phyloP scores from a whole-genome alignment of 768 basidiomycete genomes.

The Rickenella mellea region DNA sequence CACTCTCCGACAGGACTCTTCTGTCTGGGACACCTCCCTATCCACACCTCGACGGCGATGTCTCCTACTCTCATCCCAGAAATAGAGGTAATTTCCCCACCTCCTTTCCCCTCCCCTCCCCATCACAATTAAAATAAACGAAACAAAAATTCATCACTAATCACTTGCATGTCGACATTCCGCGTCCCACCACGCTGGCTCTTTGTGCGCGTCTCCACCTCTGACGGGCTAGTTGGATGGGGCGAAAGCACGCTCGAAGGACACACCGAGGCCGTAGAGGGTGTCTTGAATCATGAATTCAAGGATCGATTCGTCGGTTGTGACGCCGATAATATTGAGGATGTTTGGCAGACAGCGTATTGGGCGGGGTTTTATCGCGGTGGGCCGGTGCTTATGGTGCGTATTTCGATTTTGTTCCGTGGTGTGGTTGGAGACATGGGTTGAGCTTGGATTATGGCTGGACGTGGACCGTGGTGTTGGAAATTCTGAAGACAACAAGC shows the following conservation, averaged over 20 bases:
- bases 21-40: too few species aligned
- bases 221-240: slow-evolving; percentile 59
- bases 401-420: too few species aligned
- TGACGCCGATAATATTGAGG: slow-evolving; percentile 58
- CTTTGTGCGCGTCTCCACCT: slow-evolving; percentile 61
- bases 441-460: too few species aligned
- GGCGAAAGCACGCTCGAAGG: slow-evolving; percentile 68
- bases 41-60: background rate
- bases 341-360: slow-evolving; percentile 63
- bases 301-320: slow-evolving; percentile 47
- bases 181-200: slow-evolving; percentile 68
- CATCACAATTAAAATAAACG: background rate
- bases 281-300: slow-evolving; percentile 53
- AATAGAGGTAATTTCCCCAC: slow-evolving; percentile 15
- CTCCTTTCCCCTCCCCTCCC: background rate
- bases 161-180: slow-evolving; percentile 32
- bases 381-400: slow-evolving; percentile 61
- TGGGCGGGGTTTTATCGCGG: slow-evolving; percentile 65
- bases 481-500: too few species aligned
- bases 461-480: too few species aligned
- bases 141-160: background rate
- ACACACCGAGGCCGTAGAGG: slow-evolving; percentile 68
- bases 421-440: slow-evolving; percentile 1
- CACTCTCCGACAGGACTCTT: too few species aligned
- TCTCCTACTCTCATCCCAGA: slow-evolving; percentile 15